A percentile compares a stretch with the other conserved stretches of the same genome.
phyloP scores from a whole-genome alignment of 1,284 basidiomycete genomes.

The Porodaedalea pini region DNA sequence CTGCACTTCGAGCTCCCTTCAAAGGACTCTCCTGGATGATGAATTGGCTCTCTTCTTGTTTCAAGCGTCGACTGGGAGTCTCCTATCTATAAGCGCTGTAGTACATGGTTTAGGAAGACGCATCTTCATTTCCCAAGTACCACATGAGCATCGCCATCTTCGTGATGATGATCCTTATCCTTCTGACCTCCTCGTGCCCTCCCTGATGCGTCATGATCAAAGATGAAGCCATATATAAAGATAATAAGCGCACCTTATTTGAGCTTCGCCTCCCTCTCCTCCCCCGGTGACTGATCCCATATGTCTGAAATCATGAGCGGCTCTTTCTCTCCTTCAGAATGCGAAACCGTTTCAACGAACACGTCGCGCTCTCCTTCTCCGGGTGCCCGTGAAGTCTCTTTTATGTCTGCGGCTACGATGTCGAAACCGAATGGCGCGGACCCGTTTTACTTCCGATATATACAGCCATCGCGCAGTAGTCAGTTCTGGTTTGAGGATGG shows the following conservation, averaged over 20 bases:
- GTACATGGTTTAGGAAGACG: too few species aligned
- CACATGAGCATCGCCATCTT: not conserved
- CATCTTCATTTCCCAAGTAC: too few species aligned
- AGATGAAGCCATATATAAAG: not conserved
- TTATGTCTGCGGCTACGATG: constrained; percentile 1
- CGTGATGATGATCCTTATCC: not conserved
- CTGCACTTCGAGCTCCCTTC: too few species aligned
- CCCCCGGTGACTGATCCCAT: not conserved
- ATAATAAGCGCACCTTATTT: not conserved
- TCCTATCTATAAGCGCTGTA: too few species aligned
- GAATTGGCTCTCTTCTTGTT: too few species aligned
- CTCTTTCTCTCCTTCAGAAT: not conserved
- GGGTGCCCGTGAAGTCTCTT: not conserved
- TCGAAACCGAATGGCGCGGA: not conserved
- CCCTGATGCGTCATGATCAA: not conserved
- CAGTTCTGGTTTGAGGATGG: constrained; percentile 12
- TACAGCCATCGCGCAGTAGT: not conserved
- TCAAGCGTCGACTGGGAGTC: too few species aligned
- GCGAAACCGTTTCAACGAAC: not conserved
- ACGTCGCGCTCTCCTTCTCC: not conserved
- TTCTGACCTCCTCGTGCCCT: not conserved
- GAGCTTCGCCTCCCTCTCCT: not conserved
- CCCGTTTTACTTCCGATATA: not conserved
- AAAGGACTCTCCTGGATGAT: too few species aligned
- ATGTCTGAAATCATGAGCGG: not conserved